Evolutionary conservation across 306 rosid species (phyloP).

Genomic region (Fagus crenata): DNA sequence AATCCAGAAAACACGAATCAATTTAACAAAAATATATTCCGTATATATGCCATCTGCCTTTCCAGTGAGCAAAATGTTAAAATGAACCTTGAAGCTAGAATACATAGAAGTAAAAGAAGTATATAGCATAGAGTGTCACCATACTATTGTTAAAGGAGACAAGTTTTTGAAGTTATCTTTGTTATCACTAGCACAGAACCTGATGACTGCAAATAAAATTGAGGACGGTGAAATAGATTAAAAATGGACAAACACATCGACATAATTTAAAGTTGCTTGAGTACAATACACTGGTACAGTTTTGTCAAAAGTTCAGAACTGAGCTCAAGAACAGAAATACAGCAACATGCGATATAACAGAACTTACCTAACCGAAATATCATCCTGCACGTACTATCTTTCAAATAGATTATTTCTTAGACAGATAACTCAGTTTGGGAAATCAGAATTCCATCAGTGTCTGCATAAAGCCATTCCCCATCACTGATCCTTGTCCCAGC

Average conservation of each 20-base stretch:
- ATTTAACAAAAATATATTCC: neutral
- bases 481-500: conserved; percentile 89
- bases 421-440: conserved; percentile 73
- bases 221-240: neutral
- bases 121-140: neutral
- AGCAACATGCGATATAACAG: conserved; percentile 24
- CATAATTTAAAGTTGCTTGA: conserved; percentile 28
- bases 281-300: conserved; percentile 24
- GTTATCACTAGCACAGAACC: neutral
- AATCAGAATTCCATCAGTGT: conserved; percentile 85
- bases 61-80: neutral
- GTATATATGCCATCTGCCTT: neutral
- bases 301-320: conserved; percentile 16
- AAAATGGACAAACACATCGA: conserved; percentile 29
- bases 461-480: conserved; percentile 99
- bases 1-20: neutral
- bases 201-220: conserved; percentile 24
- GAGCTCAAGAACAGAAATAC: conserved; percentile 32
- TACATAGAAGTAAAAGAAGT: neutral
- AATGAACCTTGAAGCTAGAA: neutral
- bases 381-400: conserved; percentile 15
- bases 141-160: neutral
- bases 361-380: conserved; percentile 23
- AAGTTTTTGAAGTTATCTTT: neutral
- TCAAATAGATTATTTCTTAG: conserved; percentile 34